A percentile compares a stretch with the other conserved stretches of the same genome.
Conservation (phyloP, 768 basidiomycete species). For the Lactifluus piperatus region DNA sequence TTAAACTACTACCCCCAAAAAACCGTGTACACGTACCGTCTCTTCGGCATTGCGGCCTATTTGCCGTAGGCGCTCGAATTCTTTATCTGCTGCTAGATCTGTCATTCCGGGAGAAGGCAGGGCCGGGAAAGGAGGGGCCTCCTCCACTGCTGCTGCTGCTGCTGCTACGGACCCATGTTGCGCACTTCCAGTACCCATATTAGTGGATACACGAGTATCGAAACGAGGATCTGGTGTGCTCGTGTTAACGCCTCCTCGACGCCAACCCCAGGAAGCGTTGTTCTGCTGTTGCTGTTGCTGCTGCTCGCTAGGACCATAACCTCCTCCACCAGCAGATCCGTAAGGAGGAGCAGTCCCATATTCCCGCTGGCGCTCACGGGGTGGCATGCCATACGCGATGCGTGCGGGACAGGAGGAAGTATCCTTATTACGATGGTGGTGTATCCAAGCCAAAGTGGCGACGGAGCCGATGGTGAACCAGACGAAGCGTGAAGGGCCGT, state of each 20-base stretch:
- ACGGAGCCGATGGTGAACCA: constrained; percentile 63
- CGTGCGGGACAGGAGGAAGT: constrained; percentile 26
- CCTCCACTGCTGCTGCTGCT: not conserved
- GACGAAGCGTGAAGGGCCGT: constrained; percentile 47
- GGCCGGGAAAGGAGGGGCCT: too few relatives aligned
- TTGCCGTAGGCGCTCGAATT: constrained; percentile 18
- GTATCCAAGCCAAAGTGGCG: constrained; percentile 30
- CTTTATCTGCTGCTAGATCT: not conserved
- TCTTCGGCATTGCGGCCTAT: constrained; percentile 25
- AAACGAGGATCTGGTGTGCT: not conserved
- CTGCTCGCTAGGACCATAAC: not conserved
- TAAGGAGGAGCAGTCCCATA: not conserved
- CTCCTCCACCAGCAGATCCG: not conserved
- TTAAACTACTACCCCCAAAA: not conserved
- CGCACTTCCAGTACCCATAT: too few relatives aligned
- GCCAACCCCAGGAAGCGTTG: not conserved
- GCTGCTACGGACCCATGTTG: not conserved
- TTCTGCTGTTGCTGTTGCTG: not conserved
- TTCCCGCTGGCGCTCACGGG: constrained; percentile 25
- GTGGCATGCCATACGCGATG: constrained; percentile 27
- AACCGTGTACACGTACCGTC: constrained; percentile 26
- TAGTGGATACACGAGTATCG: not conserved
- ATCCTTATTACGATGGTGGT: constrained; percentile 30
- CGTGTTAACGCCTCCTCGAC: not conserved
- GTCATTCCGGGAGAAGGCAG: too few relatives aligned